phyloP scores from a whole-genome alignment of 192 early-diverging fungal genomes.

The Geranomyces variabilis region DNA sequence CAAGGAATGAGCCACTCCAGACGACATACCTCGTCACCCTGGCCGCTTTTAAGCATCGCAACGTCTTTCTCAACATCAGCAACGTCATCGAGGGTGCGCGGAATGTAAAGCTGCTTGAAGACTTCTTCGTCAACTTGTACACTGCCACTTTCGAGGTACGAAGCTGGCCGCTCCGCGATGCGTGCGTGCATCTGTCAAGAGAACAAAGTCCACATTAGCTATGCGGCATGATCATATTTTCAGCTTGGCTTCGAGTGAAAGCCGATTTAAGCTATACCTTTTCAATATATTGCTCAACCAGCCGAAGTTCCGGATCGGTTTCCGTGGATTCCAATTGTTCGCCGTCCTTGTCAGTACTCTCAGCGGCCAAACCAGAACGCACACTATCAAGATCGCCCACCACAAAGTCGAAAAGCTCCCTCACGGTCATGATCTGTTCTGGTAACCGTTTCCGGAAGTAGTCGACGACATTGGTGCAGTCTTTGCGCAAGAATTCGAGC shows the following conservation, averaged over 20 bases:
- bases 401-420: constrained; percentile 89
- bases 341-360: background rate
- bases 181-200: constrained; percentile 31
- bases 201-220: too few relatives aligned
- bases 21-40: constrained; percentile 62
- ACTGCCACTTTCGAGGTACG: constrained; percentile 36
- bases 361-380: constrained; percentile 3
- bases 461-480: constrained; percentile 90
- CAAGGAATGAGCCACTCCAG: background rate
- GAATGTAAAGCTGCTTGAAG: constrained; percentile 90
- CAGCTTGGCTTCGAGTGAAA: too few relatives aligned
- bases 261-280: constrained; percentile 60
- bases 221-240: too few relatives aligned
- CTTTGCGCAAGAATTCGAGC: constrained; percentile 93
- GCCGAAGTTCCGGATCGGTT: constrained; percentile 14
- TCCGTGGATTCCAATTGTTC: constrained; percentile 26
- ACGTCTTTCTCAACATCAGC: constrained; percentile 85
- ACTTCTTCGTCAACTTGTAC: constrained; percentile 80
- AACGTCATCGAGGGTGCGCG: constrained; percentile 88
- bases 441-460: constrained; percentile 83
- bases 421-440: constrained; percentile 60
- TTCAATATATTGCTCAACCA: constrained; percentile 71
- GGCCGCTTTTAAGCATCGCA: constrained; percentile 70
- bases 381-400: constrained; percentile 38
- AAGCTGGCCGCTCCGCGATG: constrained; percentile 36